These are phyloP conservation scores for Hypoxylon sp. DNA, from an alignment of 2,329 filamentous ascomycete genomes.

Conservation along the genomic window DNA sequence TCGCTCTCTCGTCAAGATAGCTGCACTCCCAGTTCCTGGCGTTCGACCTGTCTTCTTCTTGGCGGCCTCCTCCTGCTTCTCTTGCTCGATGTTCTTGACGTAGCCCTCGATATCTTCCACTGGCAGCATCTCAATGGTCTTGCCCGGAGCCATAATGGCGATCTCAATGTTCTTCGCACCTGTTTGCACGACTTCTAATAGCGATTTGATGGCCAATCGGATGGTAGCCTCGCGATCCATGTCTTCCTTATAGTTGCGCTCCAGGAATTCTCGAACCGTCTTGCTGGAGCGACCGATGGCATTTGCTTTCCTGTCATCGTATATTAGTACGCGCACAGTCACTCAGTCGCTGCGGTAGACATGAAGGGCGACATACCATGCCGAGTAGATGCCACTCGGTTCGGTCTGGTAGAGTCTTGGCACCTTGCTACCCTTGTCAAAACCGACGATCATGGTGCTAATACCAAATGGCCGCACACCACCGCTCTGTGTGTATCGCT, in stretches of 20 bases:
- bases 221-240: constrained; percentile 98
- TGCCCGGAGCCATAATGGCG: constrained; percentile 94
- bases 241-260: constrained; percentile 98
- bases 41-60: constrained; percentile 92
- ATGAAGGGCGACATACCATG: constrained; percentile 76
- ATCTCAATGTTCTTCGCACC: constrained; percentile 99
- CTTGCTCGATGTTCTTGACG: constrained; percentile 98
- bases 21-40: constrained; percentile 76
- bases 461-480: constrained; percentile 99
- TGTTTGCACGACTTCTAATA: constrained; percentile 97
- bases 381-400: constrained; percentile 99
- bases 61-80: constrained; percentile 98
- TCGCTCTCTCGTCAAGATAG: constrained; percentile 77
- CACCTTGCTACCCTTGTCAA: constrained; percentile 90
- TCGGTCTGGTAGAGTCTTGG: constrained; percentile 97
- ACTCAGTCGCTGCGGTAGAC: constrained; percentile 2
- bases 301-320: constrained; percentile 89
- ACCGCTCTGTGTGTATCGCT: constrained; percentile 98
- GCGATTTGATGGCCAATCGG: constrained; percentile 96
- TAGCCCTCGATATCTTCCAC: constrained; percentile 97
- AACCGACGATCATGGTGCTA: constrained; percentile 97
- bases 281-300: constrained; percentile 98
- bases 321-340: constrained; percentile 25
- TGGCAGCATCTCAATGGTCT: constrained; percentile 91
- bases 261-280: constrained; percentile 97